Conservation (phyloP, 2,329 filamentous ascomycete species). For the Stagonosporopsis chrysanthemi region DNA sequence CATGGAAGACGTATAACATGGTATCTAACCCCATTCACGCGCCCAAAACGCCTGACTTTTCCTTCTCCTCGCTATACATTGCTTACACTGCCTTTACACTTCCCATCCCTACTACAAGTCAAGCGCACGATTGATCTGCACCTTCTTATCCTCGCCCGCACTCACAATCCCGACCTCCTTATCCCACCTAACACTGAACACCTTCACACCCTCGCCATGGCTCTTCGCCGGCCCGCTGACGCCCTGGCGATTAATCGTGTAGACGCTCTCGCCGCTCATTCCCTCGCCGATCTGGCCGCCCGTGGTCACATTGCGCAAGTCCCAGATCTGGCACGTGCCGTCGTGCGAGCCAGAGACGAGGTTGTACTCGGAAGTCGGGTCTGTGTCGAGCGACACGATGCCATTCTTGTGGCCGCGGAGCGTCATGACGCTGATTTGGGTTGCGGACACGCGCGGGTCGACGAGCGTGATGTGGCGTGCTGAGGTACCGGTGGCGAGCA, state of each 20-base stretch:
- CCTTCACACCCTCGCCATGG: conserved; percentile 85
- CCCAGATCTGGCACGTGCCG: conserved; percentile 92
- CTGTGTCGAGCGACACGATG: conserved; percentile 65
- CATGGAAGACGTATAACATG: conserved; percentile 15
- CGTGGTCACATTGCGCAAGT: conserved; percentile 75
- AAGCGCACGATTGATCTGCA: conserved; percentile 77
- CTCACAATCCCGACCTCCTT: conserved; percentile 86
- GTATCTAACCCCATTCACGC: conserved; percentile 26
- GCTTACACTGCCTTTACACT: not conserved
- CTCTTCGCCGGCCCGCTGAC: conserved; percentile 62
- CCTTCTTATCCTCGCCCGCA: conserved; percentile 89
- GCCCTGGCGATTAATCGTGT: conserved; percentile 78
- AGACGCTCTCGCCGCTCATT: conserved; percentile 73
- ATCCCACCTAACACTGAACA: conserved; percentile 90
- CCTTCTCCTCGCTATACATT: not conserved
- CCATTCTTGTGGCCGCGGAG: conserved; percentile 86
- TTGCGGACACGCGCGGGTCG: conserved; percentile 82
- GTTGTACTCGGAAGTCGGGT: conserved; percentile 76
- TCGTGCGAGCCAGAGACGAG: conserved; percentile 91
- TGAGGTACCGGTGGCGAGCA: conserved; percentile 78
- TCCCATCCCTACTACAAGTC: conserved; percentile 17
- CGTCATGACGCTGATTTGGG: conserved; percentile 84
- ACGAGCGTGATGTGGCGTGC: conserved; percentile 91
- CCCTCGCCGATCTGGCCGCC: conserved; percentile 60
- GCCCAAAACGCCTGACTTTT: conserved; percentile 27